Evolutionary conservation across 1,284 basidiomycete genomes (phyloP).

Genomic region (Anthracocystis setariae): DNA sequence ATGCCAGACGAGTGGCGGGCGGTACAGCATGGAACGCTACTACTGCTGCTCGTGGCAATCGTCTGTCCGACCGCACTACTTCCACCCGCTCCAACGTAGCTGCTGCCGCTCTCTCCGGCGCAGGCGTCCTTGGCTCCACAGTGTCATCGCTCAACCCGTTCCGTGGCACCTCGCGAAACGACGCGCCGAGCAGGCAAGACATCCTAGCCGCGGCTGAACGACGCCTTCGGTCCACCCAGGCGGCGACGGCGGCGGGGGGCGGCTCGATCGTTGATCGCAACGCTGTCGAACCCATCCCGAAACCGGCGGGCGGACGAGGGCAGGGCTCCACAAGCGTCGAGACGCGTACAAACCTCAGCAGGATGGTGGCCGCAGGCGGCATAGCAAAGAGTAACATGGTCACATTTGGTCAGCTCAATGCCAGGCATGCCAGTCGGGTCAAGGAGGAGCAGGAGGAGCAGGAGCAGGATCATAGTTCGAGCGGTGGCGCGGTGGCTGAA

Average conservation of each 20-base stretch:
- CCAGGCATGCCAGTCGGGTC: neutral
- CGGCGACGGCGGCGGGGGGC: too few species aligned
- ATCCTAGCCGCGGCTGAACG: constrained; percentile 57
- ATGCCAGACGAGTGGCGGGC: constrained; percentile 42
- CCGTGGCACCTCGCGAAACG: constrained; percentile 10
- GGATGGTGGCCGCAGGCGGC: constrained; percentile 28
- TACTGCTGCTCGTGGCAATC: constrained; percentile 37
- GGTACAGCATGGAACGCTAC: constrained; percentile 46
- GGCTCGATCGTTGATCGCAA: constrained; percentile 55
- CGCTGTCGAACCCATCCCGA: constrained; percentile 30
- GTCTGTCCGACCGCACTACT: constrained; percentile 21
- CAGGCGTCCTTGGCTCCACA: constrained; percentile 22
- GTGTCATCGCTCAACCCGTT: constrained; percentile 36
- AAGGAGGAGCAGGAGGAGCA: neutral
- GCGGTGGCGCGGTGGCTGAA: constrained; percentile 49
- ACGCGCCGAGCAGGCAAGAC: constrained; percentile 42
- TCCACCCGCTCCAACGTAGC: too few species aligned
- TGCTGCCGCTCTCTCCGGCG: constrained; percentile 29
- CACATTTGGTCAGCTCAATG: constrained; percentile 42
- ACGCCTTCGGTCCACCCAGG: constrained; percentile 29
- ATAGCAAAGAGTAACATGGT: constrained; percentile 20
- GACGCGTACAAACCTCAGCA: constrained; percentile 22
- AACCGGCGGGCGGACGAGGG: constrained; percentile 20
- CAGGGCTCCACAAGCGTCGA: constrained; percentile 31
- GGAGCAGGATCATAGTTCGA: constrained; percentile 49